These are phyloP conservation scores for Trypanosoma melophagium DNA, from an alignment of 208 protist genomes.

Conservation along the genomic window DNA sequence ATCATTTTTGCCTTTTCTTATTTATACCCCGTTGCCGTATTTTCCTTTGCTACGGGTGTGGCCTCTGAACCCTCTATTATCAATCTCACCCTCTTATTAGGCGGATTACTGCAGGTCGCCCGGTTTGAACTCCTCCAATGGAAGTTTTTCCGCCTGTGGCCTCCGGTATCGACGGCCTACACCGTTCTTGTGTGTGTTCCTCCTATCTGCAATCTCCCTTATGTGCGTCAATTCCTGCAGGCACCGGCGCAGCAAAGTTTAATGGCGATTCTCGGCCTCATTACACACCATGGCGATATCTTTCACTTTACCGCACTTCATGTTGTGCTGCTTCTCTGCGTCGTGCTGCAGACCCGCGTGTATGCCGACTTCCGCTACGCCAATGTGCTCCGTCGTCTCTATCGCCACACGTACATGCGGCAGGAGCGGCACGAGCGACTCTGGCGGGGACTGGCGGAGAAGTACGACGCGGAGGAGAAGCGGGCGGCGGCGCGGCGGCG, in stretches of 20 bases:
- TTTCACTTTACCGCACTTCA: constrained; percentile 11
- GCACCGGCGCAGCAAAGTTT: neutral
- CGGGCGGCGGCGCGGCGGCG: constrained; percentile 9
- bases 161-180: constrained; percentile 5
- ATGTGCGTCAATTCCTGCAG: constrained; percentile 10
- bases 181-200: constrained; percentile 4
- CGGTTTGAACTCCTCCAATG: constrained; percentile 34
- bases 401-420: constrained; percentile 3
- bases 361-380: constrained; percentile 36
- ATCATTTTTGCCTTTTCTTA: constrained; percentile 28
- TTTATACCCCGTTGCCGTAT: constrained; percentile 30
- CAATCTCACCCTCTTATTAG: constrained; percentile 25
- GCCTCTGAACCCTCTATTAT: constrained; percentile 26
- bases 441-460: constrained; percentile 24
- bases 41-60: constrained; percentile 34
- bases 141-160: constrained; percentile 28
- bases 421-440: constrained; percentile 23
- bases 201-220: constrained; percentile 14
- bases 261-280: constrained; percentile 10
- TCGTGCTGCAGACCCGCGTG: constrained; percentile 35
- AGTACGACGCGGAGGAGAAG: constrained; percentile 16
- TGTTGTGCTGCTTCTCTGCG: constrained; percentile 29
- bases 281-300: neutral
- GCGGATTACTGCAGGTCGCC: constrained; percentile 30
- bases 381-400: constrained; percentile 25